Conservation (phyloP, 1,284 basidiomycete genomes). For the Boletus semigastroideus region DNA sequence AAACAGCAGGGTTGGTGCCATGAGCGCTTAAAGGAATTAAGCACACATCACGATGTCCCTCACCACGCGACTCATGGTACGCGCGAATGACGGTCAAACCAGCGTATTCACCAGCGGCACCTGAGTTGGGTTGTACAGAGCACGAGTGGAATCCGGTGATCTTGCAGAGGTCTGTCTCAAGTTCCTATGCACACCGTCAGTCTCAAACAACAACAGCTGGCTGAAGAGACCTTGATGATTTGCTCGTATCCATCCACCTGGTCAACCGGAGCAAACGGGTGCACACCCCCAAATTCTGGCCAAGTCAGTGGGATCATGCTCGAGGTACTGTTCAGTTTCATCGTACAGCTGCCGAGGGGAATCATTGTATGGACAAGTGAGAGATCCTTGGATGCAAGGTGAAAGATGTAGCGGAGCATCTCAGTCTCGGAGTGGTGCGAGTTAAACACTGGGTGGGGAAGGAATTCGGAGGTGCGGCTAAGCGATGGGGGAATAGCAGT, state of each 20-base stretch:
- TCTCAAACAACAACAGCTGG: neutral
- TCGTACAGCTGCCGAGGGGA: conserved; percentile 93
- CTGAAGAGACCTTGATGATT: conserved; percentile 65
- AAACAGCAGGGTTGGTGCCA: conserved; percentile 91
- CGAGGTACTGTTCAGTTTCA: conserved; percentile 96
- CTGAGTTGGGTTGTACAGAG: conserved; percentile 96
- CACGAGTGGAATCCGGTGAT: conserved; percentile 96
- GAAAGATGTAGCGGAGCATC: conserved; percentile 95
- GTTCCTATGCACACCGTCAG: conserved; percentile 53
- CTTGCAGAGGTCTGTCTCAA: conserved; percentile 87
- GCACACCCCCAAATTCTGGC: conserved; percentile 87
- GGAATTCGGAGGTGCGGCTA: conserved; percentile 71
- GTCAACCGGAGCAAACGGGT: conserved; percentile 90
- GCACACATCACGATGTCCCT: conserved; percentile 88
- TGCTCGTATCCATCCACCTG: conserved; percentile 89
- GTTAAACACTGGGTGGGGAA: conserved; percentile 92
- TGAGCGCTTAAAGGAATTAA: conserved; percentile 95
- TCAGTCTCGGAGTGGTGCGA: conserved; percentile 96
- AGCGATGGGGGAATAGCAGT: conserved; percentile 57
- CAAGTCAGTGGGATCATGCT: conserved; percentile 96
- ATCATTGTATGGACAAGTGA: conserved; percentile 97
- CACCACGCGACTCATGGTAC: conserved; percentile 88
- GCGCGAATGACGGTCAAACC: conserved; percentile 93
- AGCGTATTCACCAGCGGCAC: conserved; percentile 95
- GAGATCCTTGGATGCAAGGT: conserved; percentile 92